Evolutionary conservation across 177 flowering plant genomes (phyloP).

Genomic region (Telopea speciosissima): DNA sequence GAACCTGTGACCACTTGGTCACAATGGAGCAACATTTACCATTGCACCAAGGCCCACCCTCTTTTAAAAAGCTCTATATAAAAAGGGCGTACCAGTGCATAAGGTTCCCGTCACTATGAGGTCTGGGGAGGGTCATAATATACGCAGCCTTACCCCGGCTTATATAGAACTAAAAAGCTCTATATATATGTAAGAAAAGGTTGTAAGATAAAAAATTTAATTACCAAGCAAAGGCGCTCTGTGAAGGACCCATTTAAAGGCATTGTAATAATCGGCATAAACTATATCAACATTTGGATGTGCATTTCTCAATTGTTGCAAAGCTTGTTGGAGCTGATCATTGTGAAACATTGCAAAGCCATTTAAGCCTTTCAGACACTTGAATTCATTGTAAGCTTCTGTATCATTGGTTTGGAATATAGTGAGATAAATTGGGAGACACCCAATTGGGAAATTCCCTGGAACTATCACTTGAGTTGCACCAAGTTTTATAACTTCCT

Average conservation of each 20-base stretch:
- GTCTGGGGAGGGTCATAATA: too few relatives aligned
- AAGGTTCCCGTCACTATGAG: too few relatives aligned
- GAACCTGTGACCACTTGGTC: too few relatives aligned
- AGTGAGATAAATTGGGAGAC: slow-evolving; percentile 13
- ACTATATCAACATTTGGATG: slow-evolving; percentile 3
- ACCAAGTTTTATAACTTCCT: slow-evolving; percentile 5
- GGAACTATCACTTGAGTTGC: slow-evolving; percentile 12
- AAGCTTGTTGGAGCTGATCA: neutral
- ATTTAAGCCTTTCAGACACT: slow-evolving; percentile 5
- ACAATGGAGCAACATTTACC: too few relatives aligned
- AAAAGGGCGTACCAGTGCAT: too few relatives aligned
- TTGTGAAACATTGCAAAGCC: slow-evolving; percentile 10
- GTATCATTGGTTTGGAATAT: slow-evolving; percentile 6
- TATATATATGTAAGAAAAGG: too few relatives aligned
- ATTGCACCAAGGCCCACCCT: too few relatives aligned
- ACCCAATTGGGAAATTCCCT: slow-evolving; percentile 21
- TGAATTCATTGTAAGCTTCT: slow-evolving; percentile 2
- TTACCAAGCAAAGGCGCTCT: neutral
- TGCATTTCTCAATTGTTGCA: slow-evolving; percentile 2
- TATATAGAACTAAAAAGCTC: too few relatives aligned
- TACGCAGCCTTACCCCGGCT: too few relatives aligned
- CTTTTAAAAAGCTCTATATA: too few relatives aligned
- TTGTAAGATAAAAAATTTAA: too few relatives aligned
- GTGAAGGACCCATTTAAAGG: neutral
- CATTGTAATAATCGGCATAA: slow-evolving; percentile 11